phyloP scores from a whole-genome alignment of 1,284 basidiomycete genomes.

The Tilletia setariae region DNA sequence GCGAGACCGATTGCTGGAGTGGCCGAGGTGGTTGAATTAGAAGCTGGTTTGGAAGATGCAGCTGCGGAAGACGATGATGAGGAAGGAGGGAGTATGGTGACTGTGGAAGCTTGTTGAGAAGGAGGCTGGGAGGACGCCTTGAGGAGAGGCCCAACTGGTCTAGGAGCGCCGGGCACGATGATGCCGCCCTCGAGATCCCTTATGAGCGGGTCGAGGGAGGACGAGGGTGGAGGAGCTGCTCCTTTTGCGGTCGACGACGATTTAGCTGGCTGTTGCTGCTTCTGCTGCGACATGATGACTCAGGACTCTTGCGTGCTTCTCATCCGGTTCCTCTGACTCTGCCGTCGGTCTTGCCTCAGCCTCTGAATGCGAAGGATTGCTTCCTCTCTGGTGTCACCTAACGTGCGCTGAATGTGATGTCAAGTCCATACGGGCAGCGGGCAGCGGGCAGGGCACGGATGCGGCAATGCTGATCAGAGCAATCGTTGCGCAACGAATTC shows the following conservation, averaged over 20 bases:
- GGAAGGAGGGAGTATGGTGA: conserved; percentile 14
- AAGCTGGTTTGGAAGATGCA: neutral
- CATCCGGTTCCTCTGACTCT: neutral
- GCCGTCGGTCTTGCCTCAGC: too few species aligned
- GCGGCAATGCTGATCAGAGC: too few species aligned
- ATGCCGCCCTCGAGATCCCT: conserved; percentile 35
- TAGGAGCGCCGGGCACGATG: conserved; percentile 32
- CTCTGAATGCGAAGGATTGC: too few species aligned
- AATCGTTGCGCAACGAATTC: too few species aligned
- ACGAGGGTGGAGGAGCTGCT: neutral
- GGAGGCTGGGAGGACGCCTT: conserved; percentile 25
- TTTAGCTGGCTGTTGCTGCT: neutral
- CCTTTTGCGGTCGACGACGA: neutral
- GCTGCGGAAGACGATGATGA: conserved; percentile 12
- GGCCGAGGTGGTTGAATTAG: neutral
- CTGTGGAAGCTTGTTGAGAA: conserved; percentile 8
- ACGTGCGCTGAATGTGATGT: too few species aligned
- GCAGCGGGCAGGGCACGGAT: too few species aligned
- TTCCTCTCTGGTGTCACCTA: too few species aligned
- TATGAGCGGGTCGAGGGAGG: neutral
- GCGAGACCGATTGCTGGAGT: conserved; percentile 5
- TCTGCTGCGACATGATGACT: too few species aligned
- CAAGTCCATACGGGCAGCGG: too few species aligned
- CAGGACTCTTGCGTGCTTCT: neutral
- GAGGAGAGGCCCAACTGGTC: conserved; percentile 23